Base-by-base conservation (phyloP, 129 eudicot species). In the Glebionis coronaria region DNA sequence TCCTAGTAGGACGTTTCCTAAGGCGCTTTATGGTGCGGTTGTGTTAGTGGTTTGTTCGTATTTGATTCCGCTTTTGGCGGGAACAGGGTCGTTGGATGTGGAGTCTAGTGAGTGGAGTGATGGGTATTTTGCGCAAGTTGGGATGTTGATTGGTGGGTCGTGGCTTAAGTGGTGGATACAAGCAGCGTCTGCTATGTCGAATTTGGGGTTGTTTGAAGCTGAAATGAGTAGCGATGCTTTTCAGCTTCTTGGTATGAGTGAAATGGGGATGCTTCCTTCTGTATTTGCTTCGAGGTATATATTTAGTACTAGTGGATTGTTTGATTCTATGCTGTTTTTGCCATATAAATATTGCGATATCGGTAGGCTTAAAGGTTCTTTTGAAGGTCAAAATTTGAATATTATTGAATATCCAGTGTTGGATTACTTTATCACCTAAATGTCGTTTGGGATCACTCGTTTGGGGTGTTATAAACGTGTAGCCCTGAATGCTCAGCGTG, bases 161-260 rank as follows among this genome's bases (percentile, higher is more conserved):
- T 91, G 97, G 97, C 80, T 88, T 2, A 91, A 85, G 76, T 91
- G 96, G 97, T 91, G 97, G 97, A 85, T 91, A 18, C 97, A 91
- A 56, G 96, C 84, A 14, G 97, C 94, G 8, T 70, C 97, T 63
- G 97, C 97, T 3, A 77, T 88, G 94, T 91, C 97, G 31, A 91
- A 91, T 68, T 49, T 91, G 71, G 97, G 97, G 58, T 62, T 91
- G 84, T 91, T 88, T 73, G 94, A 88, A 65, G 97, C 94, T 51
- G 97, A 91, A 71, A 91, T 91, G 97, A 91, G 97, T 71, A 81
- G 90, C 50, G 96, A 88, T 81, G 80, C 93, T 35, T 91, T 81
- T 67, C 97, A 91, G 68, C 96, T 91, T 56, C 87, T 91, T 63
- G 97, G 97, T 12, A 91, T 91, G 97, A 83, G 96, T 70, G 94